These are phyloP conservation scores for Diaporthe eres DNA, from an alignment of 2,329 filamentous ascomycete genomes.

Conservation along the genomic window DNA sequence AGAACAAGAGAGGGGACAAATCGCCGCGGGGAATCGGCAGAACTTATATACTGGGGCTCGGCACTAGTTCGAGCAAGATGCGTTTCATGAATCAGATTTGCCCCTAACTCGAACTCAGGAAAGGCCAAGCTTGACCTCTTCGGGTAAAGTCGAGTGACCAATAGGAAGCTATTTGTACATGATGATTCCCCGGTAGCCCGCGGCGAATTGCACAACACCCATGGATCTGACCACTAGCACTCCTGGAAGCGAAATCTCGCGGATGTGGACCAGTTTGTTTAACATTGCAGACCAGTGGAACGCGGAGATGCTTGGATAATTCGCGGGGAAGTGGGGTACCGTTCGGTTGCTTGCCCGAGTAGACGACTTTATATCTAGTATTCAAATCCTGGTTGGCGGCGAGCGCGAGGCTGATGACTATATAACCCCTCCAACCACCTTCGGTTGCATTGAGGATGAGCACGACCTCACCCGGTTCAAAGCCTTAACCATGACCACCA, in stretches of 20 bases:
- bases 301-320: background rate
- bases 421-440: background rate
- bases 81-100: background rate
- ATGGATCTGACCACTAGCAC: background rate
- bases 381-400: background rate
- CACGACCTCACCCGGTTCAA: no score
- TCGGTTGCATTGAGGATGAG: background rate
- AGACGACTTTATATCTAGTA: background rate
- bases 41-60: background rate
- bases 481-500: no score
- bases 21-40: conserved; percentile 23
- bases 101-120: background rate
- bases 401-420: background rate
- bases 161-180: background rate
- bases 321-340: conserved; percentile 2
- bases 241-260: background rate
- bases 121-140: background rate
- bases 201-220: background rate
- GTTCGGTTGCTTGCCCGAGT: no score
- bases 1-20: background rate
- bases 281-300: background rate
- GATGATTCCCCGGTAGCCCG: background rate
- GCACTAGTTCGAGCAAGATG: background rate
- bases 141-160: background rate
- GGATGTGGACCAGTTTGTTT: background rate